Evolutionary conservation across 495 filamentous ascomycete genomes (phyloP).

Genomic region (Penicillium fimorum): DNA sequence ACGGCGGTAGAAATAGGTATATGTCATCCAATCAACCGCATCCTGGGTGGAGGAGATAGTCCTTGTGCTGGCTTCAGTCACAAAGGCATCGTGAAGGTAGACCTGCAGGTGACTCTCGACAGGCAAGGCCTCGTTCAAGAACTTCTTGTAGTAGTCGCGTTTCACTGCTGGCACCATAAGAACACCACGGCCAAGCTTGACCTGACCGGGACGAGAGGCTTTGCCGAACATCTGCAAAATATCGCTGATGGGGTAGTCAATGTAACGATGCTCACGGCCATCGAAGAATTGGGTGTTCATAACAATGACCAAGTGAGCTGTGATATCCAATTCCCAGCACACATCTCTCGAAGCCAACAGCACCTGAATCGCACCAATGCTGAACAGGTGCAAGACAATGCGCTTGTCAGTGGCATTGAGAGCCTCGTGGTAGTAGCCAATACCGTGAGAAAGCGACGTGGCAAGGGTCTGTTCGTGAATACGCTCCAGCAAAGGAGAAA

Average conservation of each 20-base stretch:
- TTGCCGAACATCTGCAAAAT: conserved; percentile 99
- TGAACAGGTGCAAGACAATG: conserved; percentile 89
- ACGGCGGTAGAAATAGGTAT: conserved; percentile 97
- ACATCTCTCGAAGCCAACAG: conserved; percentile 91
- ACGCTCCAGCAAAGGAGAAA: conserved; percentile 75
- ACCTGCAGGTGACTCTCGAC: conserved; percentile 92
- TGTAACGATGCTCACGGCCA: conserved; percentile 93
- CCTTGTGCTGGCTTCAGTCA: conserved; percentile 92
- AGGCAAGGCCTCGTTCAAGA: conserved; percentile 92
- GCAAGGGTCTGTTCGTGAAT: conserved; percentile 84
- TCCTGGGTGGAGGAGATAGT: conserved; percentile 94
- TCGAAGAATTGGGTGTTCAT: conserved; percentile 99
- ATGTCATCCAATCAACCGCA: conserved; percentile 96
- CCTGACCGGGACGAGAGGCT: conserved; percentile 72
- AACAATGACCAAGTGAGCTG: conserved; percentile 85
- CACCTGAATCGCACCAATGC: conserved; percentile 88
- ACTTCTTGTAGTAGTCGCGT: conserved; percentile 98
- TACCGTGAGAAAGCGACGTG: conserved; percentile 90
- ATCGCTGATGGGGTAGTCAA: conserved; percentile 94
- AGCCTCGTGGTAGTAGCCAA: conserved; percentile 97
- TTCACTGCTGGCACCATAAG: conserved; percentile 93
- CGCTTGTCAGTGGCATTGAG: conserved; percentile 83
- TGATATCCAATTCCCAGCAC: conserved; percentile 91
- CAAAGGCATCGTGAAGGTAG: conserved; percentile 93
- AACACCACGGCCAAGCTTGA: conserved; percentile 83